These are phyloP conservation scores for Phytophthora nicotianae DNA, from an alignment of 352 stramenopile genomes.

Conservation along the genomic window DNA sequence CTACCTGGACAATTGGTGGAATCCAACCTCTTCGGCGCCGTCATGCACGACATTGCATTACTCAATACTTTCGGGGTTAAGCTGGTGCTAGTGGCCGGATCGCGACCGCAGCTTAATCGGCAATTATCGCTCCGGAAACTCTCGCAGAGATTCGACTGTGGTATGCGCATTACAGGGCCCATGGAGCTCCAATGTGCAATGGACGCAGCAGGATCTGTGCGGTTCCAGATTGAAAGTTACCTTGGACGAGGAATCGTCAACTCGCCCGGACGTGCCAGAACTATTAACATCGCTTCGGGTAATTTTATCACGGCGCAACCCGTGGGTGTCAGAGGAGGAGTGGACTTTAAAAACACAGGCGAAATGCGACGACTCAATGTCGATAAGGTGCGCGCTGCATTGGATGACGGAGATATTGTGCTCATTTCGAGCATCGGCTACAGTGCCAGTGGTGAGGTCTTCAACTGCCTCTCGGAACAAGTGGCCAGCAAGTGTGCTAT, in stretches of 20 bases:
- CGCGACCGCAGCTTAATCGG: conserved; percentile 93
- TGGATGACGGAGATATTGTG: conserved; percentile 96
- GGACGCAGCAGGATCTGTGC: conserved; percentile 92
- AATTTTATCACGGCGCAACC: conserved; percentile 97
- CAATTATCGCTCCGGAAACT: conserved; percentile 83
- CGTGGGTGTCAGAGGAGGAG: conserved; percentile 84
- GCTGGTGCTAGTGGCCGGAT: conserved; percentile 95
- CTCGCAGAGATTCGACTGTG: conserved; percentile 75
- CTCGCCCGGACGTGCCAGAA: conserved; percentile 59
- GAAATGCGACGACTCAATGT: conserved; percentile 95
- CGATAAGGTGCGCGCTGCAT: conserved; percentile 88
- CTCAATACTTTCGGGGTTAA: conserved; percentile 96
- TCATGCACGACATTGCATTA: conserved; percentile 96
- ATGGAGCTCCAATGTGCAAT: conserved; percentile 94
- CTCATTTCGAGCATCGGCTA: conserved; percentile 96
- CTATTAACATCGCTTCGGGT: conserved; percentile 94
- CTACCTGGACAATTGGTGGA: conserved; percentile 95
- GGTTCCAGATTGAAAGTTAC: conserved; percentile 90
- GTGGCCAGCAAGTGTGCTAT: conserved; percentile 88
- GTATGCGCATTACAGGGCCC: conserved; percentile 91
- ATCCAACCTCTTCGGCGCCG: conserved; percentile 89
- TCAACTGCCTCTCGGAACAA: conserved; percentile 90
- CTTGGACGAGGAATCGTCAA: conserved; percentile 88
- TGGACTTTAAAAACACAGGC: conserved; percentile 92
- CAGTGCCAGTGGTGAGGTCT: conserved; percentile 94